These are phyloP conservation scores for Oehlia diaphana DNA, from an alignment of 192 early-diverging fungal genomes.

Conservation along the genomic window DNA sequence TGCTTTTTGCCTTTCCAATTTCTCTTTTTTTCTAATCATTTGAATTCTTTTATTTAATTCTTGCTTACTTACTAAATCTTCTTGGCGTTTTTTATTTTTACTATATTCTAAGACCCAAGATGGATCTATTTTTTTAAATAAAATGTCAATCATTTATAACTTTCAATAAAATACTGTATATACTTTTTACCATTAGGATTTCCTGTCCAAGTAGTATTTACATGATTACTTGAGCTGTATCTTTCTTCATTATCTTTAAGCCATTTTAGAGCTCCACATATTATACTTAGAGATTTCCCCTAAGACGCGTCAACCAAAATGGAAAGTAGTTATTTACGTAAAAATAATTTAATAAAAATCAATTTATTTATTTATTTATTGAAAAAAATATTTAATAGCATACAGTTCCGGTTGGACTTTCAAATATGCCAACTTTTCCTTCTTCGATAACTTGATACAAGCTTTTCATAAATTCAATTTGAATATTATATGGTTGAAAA, in stretches of 20 bases:
- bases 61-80: slow-evolving; percentile 31
- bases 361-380: too few relatives aligned
- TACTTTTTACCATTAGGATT: neutral
- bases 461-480: slow-evolving; percentile 73
- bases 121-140: slow-evolving; percentile 32
- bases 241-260: slow-evolving; percentile 55
- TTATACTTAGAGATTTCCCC: slow-evolving; percentile 88
- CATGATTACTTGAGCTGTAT: neutral
- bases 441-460: slow-evolving; percentile 71
- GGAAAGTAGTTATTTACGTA: too few relatives aligned
- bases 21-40: slow-evolving; percentile 39
- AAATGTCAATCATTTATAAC: neutral
- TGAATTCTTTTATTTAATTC: slow-evolving; percentile 41
- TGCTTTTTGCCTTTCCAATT: slow-evolving; percentile 35
- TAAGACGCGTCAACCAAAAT: slow-evolving; percentile 22
- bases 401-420: slow-evolving; percentile 91
- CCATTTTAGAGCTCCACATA: slow-evolving; percentile 87
- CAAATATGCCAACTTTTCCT: slow-evolving; percentile 78
- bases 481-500: slow-evolving; percentile 71
- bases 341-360: too few relatives aligned
- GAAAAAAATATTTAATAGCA: neutral
- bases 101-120: slow-evolving; percentile 42
- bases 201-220: too few relatives aligned
- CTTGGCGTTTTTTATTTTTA: slow-evolving; percentile 26
- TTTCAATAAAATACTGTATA: neutral